Conservation (phyloP, 2,329 filamentous ascomycete species). For the Cordyceps cateniannulata region DNA sequence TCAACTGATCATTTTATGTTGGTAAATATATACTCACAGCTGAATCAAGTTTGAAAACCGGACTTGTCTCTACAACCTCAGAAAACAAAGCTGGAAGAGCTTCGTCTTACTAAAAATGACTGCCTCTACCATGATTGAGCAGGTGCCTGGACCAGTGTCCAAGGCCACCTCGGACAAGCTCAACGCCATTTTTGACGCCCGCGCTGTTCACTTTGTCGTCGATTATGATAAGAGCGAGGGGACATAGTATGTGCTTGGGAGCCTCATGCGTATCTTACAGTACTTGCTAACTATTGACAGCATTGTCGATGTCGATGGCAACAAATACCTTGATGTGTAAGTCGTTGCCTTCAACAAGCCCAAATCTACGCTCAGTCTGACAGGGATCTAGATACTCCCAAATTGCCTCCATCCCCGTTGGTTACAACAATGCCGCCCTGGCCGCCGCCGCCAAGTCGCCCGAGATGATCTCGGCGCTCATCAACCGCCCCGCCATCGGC, state of each 20-base stretch:
- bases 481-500: conserved; percentile 73
- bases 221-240: conserved; percentile 46
- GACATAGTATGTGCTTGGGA: conserved; percentile 33
- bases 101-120: conserved; percentile 1
- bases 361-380: neutral
- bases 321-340: conserved; percentile 43
- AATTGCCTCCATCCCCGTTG: conserved; percentile 77
- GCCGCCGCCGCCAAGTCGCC: conserved; percentile 58
- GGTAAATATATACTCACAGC: neutral
- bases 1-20: neutral
- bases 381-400: conserved; percentile 55
- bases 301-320: conserved; percentile 44
- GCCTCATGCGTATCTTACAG: neutral
- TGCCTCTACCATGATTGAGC: conserved; percentile 26
- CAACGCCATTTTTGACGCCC: conserved; percentile 43
- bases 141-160: conserved; percentile 31
- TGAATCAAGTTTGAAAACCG: no score
- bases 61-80: neutral
- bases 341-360: conserved; percentile 15
- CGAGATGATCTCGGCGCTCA: conserved; percentile 66
- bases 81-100: neutral
- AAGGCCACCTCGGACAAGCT: conserved; percentile 35
- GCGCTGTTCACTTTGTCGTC: conserved; percentile 46
- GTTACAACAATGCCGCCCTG: conserved; percentile 72
- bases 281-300: neutral